Conservation (phyloP, 177 flowering plant species). For the Vitis hybrid region DNA sequence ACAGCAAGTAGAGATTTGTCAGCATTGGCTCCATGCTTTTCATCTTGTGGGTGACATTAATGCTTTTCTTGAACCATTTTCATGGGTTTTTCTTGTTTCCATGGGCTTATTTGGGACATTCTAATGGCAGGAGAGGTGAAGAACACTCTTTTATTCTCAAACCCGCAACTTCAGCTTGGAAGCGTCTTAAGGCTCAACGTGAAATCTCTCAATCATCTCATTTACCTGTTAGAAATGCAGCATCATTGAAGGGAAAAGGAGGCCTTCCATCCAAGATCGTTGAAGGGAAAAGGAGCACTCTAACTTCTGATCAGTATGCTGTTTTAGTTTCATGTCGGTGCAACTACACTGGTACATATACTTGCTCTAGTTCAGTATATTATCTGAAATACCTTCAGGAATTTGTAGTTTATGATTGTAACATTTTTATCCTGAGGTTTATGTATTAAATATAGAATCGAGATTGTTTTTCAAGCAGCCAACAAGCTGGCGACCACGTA, state of each 20-base stretch:
- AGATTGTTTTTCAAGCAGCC: constrained; percentile 81
- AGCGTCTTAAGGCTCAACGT: constrained; percentile 32
- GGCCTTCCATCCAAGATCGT: constrained; percentile 29
- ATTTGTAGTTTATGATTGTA: neutral
- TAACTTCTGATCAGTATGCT: constrained; percentile 62
- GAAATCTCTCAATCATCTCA: constrained; percentile 39
- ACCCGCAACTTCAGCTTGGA: constrained; percentile 65
- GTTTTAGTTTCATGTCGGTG: constrained; percentile 88
- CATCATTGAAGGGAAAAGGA: constrained; percentile 23
- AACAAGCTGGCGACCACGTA: constrained; percentile 80
- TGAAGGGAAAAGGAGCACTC: constrained; percentile 40
- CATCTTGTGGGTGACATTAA: too few relatives aligned
- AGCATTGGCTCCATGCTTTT: too few relatives aligned
- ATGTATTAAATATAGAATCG: constrained; percentile 49
- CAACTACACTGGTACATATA: constrained; percentile 79
- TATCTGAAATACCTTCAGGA: neutral
- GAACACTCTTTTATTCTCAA: constrained; percentile 94
- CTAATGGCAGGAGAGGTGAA: constrained; percentile 80
- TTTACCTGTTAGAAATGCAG: constrained; percentile 27
- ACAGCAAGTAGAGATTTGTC: too few relatives aligned
- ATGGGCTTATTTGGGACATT: constrained; percentile 4
- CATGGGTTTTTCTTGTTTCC: neutral
- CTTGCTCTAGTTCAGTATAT: neutral
- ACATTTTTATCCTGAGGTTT: constrained; percentile 9
- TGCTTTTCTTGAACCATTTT: too few relatives aligned